Evolutionary conservation across 371 early-diverging fungal genomes (phyloP).

Genomic region (Furculomyces boomerangus): DNA sequence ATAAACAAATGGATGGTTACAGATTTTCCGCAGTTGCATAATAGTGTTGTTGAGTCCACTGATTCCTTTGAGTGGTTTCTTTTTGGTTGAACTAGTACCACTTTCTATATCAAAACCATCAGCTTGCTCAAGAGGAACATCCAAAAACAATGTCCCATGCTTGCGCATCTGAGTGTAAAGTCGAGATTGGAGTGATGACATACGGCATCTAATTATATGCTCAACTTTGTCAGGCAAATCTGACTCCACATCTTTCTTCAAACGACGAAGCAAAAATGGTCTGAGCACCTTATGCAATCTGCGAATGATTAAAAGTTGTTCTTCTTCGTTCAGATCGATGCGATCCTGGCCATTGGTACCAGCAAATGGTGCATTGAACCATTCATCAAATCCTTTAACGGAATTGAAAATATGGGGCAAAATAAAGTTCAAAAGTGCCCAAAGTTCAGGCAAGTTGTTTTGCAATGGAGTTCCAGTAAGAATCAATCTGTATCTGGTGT

Average conservation of each 20-base stretch:
- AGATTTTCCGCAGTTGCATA: constrained; percentile 98
- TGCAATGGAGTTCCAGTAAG: constrained; percentile 99
- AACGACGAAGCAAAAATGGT: constrained; percentile 91
- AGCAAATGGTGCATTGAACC: constrained; percentile 95
- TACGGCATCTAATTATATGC: constrained; percentile 82
- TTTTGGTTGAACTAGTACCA: constrained; percentile 10
- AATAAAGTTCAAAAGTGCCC: constrained; percentile 97
- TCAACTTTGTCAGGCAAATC: constrained; percentile 98
- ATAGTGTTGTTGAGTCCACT: constrained; percentile 91
- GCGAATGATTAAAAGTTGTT: constrained; percentile 86
- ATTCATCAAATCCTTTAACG: constrained; percentile 90
- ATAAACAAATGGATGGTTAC: constrained; percentile 99
- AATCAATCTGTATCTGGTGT: constrained; percentile 82
- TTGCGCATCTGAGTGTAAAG: constrained; percentile 61
- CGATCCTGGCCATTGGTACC: constrained; percentile 69
- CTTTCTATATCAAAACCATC: constrained; percentile 14
- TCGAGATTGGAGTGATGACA: constrained; percentile 66
- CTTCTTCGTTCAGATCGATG: constrained; percentile 91
- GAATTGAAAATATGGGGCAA: constrained; percentile 92
- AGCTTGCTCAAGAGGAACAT: constrained; percentile 23
- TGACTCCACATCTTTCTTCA: constrained; percentile 98
- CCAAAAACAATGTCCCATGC: constrained; percentile 47
- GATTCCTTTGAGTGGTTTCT: constrained; percentile 14
- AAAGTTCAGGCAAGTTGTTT: constrained; percentile 97
- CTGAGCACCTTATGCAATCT: constrained; percentile 94